These are phyloP conservation scores for Fusarium falciforme DNA, from an alignment of 2,329 filamentous ascomycete species.

Conservation along the genomic window DNA sequence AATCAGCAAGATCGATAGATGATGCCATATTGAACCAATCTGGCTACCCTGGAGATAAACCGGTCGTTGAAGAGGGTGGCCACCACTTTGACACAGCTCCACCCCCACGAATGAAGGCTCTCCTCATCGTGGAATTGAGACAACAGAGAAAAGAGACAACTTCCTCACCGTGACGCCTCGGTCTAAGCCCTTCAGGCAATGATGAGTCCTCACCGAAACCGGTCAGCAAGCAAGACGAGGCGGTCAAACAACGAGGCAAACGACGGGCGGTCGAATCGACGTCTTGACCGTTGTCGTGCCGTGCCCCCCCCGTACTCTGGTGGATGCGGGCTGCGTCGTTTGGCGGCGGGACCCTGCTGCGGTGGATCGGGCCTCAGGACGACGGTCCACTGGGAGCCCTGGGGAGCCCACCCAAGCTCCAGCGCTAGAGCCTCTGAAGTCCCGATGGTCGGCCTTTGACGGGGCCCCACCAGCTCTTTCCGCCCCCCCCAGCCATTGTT, in stretches of 20 bases:
- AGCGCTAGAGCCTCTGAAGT: constrained; percentile 4
- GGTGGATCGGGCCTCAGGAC: constrained; percentile 1
- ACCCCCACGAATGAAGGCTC: not conserved
- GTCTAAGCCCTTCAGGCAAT: not conserved
- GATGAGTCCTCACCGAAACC: constrained; percentile 12
- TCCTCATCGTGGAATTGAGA: not conserved
- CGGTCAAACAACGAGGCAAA: constrained; percentile 24
- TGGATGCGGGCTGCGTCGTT: constrained; percentile 19
- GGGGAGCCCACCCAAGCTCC: not conserved
- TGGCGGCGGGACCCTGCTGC: constrained; percentile 19
- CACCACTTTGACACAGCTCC: not conserved
- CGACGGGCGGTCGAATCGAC: not conserved
- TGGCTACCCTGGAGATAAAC: constrained; percentile 11
- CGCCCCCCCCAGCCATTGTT: constrained; percentile 23
- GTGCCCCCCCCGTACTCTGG: constrained; percentile 4
- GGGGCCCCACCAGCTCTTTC: constrained; percentile 13
- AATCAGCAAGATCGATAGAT: not conserved
- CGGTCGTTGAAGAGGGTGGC: not conserved
- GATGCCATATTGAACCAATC: constrained; percentile 6
- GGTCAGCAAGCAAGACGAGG: constrained; percentile 21
- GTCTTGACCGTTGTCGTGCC: constrained; percentile 6
- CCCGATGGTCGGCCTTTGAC: constrained; percentile 28
- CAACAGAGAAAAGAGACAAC: constrained; percentile 20
- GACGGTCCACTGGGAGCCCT: constrained; percentile 23
- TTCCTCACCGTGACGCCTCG: not conserved